Evolutionary conservation across 768 basidiomycete species (phyloP), one percentile per base, ranked within the genome.

Genomic region (Tephrocybe sp.): DNA sequence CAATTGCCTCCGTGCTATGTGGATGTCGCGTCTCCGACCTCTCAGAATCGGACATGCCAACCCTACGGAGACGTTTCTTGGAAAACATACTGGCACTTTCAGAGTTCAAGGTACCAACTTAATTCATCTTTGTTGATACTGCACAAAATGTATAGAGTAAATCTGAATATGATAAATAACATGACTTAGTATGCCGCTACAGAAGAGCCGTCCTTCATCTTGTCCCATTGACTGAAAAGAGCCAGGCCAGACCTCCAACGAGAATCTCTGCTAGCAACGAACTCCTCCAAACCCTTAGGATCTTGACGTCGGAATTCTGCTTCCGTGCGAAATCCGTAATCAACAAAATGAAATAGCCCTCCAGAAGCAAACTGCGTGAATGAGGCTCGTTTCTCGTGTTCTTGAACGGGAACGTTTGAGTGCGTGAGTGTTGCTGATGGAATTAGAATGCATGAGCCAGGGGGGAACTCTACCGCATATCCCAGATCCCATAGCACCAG

Each of bases 331-430:
- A 30, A 55, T 1, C 59, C 60, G 40, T 65, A 58, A 5, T 60
- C 52, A 3, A 62, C 55, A 37, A 41, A 68, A 0, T 66, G 55
- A 37, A 67, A 61, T 0, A 69, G 40, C 0, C 62, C 61, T 0
- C 65, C 68, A 0, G 67, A 55, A 0, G 50, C 48, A 41, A 64
- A 70, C 29, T 66, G 62, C 0, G 62, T 66, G 25, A 66, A 57
- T 1, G 65, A 66, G 1, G 44, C 36, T 1, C 63, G 49, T 3
- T 22, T 29, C 22, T 68, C 58, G 2, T 56, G 55, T 2, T 42
- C 13, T 11, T 52, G 45, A 3, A 67, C 53, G 0, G 59, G 45
- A 2, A 58, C 38, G 24, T 69, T 69, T 1, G 57, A 61, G 34
- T 69, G 67, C 0, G 48, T 49, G 4, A 67, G 23, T 1, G 56